Evolutionary conservation across 2,329 filamentous ascomycete genomes (phyloP), one percentile per base, ranked within the genome.

Genomic region (Cytospora chrysosperma): DNA sequence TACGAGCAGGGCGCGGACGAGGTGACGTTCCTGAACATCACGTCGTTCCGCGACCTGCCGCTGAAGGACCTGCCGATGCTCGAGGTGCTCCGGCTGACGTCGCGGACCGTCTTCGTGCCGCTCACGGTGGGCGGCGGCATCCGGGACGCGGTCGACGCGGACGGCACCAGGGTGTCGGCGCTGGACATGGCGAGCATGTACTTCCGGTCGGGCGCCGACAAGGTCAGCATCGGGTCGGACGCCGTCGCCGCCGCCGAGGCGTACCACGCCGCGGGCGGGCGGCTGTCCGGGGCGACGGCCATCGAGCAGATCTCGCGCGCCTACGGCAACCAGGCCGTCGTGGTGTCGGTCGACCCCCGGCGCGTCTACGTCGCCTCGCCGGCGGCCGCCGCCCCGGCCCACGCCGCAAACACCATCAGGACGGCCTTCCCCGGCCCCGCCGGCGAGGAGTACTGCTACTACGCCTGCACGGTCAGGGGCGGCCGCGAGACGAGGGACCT

Each of bases 1-100:
- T 99, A 98, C 81, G 89, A 96, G 72, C 92, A 97, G 78, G 95
- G 95, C 65, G 93, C 95, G 15, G 95, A 99, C 76, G 95, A 99
- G 78, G 86, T 99, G 62, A 97, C 94, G 0, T 99, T 99, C 77
- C 84, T 99, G 69, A 99, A 99, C 82, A 99, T 99, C 73, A 99
- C 94, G 1, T 95, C 90, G 24, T 99, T 99, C 85, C 89, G 95
- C 67, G 95, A 98, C 79, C 96, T 93, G 68, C 95, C 95, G 9
- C 78, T 98, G 15, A 91, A 89, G 68, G 95, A 99, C 78, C 81
- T 93, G 4, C 95, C 95, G 9, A 99, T 99, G 95, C 87, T 99
- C 58, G 94, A 99, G 78, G 88, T 99, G 61, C 81, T 99, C 55
- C 87, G 93, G 55, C 86, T 87, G 68, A 92, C 94, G 0, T 95